Evolutionary conservation across 2,329 filamentous ascomycete genomes (phyloP).

Genomic region (Aspergillus sp.): DNA sequence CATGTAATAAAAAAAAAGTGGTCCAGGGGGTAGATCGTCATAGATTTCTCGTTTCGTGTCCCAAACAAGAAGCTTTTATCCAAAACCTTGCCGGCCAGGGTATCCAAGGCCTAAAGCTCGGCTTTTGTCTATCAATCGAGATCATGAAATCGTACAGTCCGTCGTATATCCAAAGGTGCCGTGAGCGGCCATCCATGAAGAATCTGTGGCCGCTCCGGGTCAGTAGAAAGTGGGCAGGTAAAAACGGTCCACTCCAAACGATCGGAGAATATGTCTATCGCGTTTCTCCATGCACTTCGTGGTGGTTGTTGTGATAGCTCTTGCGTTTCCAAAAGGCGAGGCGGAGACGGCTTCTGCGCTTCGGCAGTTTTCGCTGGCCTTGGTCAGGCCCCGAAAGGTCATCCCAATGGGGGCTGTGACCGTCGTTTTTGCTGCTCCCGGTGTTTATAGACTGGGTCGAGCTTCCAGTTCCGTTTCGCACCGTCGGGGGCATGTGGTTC

Average conservation of each 20-base stretch:
- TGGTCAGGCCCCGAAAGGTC: slow-evolving; percentile 28
- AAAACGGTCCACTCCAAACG: background rate
- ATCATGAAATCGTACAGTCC: slow-evolving; percentile 39
- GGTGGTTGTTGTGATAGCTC: slow-evolving; percentile 33
- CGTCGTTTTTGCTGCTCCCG: slow-evolving; percentile 33
- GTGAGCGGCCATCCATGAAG: slow-evolving; percentile 32
- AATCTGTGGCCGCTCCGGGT: slow-evolving; percentile 25
- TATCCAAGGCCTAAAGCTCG: background rate
- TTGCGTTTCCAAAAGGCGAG: slow-evolving; percentile 49
- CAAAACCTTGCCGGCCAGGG: background rate
- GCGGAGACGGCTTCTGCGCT: slow-evolving; percentile 44
- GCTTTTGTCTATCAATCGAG: slow-evolving; percentile 22
- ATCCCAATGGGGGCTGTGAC: slow-evolving; percentile 25
- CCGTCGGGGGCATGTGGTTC: slow-evolving; percentile 25
- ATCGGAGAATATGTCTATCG: slow-evolving; percentile 21
- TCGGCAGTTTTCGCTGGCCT: slow-evolving; percentile 34
- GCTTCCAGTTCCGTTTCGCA: slow-evolving; percentile 31
- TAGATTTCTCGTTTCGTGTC: background rate
- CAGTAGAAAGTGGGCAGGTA: slow-evolving; percentile 14
- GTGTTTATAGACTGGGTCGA: slow-evolving; percentile 35
- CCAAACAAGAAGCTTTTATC: slow-evolving; percentile 2
- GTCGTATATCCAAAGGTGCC: slow-evolving; percentile 32
- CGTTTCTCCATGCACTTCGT: slow-evolving; percentile 39
- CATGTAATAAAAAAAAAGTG: background rate
- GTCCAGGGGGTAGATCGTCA: background rate